A percentile compares a stretch with the other conserved stretches of the same genome.
phyloP scores from a whole-genome alignment of 208 protist genomes.

The Angomonas ambiguus region DNA sequence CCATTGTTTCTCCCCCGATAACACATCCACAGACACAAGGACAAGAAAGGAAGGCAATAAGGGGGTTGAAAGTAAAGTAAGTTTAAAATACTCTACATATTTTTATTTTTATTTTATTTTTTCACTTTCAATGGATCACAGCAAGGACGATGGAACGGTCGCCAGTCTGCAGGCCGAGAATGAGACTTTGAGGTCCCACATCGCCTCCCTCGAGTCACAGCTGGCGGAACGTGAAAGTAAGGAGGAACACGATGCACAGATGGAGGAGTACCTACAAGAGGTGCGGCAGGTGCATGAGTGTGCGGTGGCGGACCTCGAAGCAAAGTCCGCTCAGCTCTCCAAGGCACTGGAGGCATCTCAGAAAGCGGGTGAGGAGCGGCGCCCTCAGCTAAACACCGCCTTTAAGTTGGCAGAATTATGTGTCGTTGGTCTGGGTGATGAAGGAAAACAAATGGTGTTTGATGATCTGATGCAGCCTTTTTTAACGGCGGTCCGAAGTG shows the following conservation, averaged over 20 bases:
- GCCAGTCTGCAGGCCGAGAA: too few relatives aligned
- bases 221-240: background rate
- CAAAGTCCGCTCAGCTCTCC: conserved; percentile 2
- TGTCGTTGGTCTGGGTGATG: background rate
- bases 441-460: background rate
- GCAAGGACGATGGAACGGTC: too few relatives aligned
- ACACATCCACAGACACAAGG: too few relatives aligned
- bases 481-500: too few relatives aligned
- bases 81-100: too few relatives aligned
- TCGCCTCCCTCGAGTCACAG: too few relatives aligned
- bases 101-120: too few relatives aligned
- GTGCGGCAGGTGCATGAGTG: background rate
- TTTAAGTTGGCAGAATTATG: background rate
- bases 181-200: too few relatives aligned
- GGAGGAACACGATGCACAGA: background rate
- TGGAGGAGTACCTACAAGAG: background rate
- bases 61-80: too few relatives aligned
- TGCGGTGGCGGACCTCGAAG: background rate
- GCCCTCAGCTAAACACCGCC: background rate
- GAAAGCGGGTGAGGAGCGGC: background rate
- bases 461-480: background rate
- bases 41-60: too few relatives aligned
- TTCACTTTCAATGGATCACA: too few relatives aligned
- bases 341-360: background rate
- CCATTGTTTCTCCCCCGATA: too few relatives aligned